Base-by-base conservation (phyloP, 148 eudicot species). In the Polygonum maritimum region DNA sequence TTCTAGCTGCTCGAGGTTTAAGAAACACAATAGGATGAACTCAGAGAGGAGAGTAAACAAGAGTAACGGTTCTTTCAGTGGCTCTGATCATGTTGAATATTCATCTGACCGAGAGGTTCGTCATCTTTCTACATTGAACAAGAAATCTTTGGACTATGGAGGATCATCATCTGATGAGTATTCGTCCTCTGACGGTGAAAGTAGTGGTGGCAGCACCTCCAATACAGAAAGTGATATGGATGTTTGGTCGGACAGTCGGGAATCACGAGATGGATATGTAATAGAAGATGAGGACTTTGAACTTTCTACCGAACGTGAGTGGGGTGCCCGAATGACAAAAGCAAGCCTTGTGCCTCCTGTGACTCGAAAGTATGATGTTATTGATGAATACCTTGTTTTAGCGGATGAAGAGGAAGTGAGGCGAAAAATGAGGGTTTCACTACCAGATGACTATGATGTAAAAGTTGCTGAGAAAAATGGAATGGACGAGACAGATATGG, bases 311-410 rank as follows among this genome's bases (percentile, higher is more conserved):
- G 96, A 94, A 35, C 97, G 97, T 62, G 98, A 94, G 85, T 94
- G 98, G 98, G 98, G 97, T 82, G 98, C 98, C 72, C 93, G 97
- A 41, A 94, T 94, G 98, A 94, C 98, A 38, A 92, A 92, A 80
- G 93, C 94, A 48, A 92, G 98, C 81, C 98, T 92, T 79, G 98
- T 94, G 71, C 98, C 98, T 80, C 98, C 98, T 67, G 98, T 94
- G 63, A 94, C 98, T 1, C 89, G 98, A 76, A 94, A 92, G 78
- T 94, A 94, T 79, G 97, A 94, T 75, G 91, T 90, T 35, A 92
- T 94, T 80, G 91, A 89, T 69, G 85, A 80, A 71, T 94, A 94
- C 79, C 92, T 89, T 54, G 84, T 92, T 78, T 91, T 94, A 52
- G 93, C 94, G 22, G 98, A 94, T 82, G 96, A 94, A 83, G 90